Base-by-base conservation (phyloP, 805 yeast species). In the Kazachstania bromeliacearum region DNA sequence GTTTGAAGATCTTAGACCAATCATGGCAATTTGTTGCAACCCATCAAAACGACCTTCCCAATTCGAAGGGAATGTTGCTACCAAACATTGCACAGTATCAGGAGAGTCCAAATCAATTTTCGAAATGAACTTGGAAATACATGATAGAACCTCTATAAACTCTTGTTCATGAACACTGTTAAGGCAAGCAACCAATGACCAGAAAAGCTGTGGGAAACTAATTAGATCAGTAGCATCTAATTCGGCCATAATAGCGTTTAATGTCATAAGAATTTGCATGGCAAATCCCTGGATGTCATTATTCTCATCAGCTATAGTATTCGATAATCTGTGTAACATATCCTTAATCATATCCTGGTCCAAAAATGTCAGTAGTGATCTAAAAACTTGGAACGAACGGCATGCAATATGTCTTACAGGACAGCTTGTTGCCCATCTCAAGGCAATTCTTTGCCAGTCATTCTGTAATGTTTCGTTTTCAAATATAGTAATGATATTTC, bases 41-140 rank as follows among this genome's bases (percentile, higher is more conserved):
- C 97, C 97, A 50, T 80, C 89, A 57, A 87, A 92, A 38, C 77
- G 72, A 1, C 96, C 95, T 52, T 88, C 95, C 98, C 97, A 92
- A 39, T 83, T 80, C 0, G 92, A 77, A 0, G 99, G 99, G 53
- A 88, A 92, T 0, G 92, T 82, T 0, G 92, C 73, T 13, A 84
- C 74, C 40, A 88, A 67, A 55, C 94, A 79, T 17, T 80, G 75
- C 2, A 87, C 89, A 0, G 94, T 84, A 37, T 83, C 95, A 0
- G 79, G 82, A 0, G 94, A 77, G 44, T 82, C 87, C 35, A 85
- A 62, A 53, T 85, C 95, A 50, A 89, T 84, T 51, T 87, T 89
- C 2, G 88, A 76, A 8, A 92, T 73, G 48, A 88, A 80, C 48
- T 85, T 87, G 20, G 84, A 74, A 48, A 89, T 62, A 4, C 92